phyloP scores from a whole-genome alignment of 1,139 yeast species.

The Pichia sp. region DNA sequence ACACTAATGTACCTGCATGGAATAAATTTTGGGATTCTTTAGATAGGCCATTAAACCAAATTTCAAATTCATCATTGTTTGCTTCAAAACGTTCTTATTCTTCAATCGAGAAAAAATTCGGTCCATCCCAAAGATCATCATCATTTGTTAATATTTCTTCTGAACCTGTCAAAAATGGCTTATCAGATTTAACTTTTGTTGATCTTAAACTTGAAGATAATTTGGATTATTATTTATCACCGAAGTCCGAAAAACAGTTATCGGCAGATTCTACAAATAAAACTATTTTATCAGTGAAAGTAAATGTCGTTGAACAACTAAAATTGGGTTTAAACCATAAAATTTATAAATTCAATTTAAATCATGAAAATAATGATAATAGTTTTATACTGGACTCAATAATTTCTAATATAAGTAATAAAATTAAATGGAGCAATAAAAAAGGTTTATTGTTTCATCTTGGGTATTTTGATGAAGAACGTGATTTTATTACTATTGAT shows the following conservation, averaged over 20 bases:
- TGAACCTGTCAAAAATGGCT: background rate
- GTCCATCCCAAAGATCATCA: constrained; percentile 4
- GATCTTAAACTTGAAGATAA: constrained; percentile 1
- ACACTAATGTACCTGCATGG: constrained; percentile 32
- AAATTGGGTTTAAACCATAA: constrained; percentile 20
- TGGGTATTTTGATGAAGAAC: constrained; percentile 32
- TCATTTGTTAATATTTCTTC: constrained; percentile 5
- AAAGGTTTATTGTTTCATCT: constrained; percentile 22
- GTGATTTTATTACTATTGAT: constrained; percentile 28
- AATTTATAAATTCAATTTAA: constrained; percentile 22
- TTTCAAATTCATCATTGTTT: background rate
- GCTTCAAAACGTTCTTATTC: constrained; percentile 3
- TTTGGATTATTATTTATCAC: background rate
- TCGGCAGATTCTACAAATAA: no score
- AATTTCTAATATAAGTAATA: background rate
- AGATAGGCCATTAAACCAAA: constrained; percentile 27
- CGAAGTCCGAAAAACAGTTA: background rate
- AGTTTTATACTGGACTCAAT: background rate
- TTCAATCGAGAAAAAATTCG: background rate
- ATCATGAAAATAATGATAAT: background rate
- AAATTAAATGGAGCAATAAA: constrained; percentile 6
- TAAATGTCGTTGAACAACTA: constrained; percentile 18
- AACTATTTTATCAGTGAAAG: constrained; percentile 13
- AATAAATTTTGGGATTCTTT: constrained; percentile 35
- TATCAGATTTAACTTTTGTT: constrained; percentile 2